Evolutionary conservation across 2,329 filamentous ascomycete species (phyloP).

Genomic region (Penicillium italicum): DNA sequence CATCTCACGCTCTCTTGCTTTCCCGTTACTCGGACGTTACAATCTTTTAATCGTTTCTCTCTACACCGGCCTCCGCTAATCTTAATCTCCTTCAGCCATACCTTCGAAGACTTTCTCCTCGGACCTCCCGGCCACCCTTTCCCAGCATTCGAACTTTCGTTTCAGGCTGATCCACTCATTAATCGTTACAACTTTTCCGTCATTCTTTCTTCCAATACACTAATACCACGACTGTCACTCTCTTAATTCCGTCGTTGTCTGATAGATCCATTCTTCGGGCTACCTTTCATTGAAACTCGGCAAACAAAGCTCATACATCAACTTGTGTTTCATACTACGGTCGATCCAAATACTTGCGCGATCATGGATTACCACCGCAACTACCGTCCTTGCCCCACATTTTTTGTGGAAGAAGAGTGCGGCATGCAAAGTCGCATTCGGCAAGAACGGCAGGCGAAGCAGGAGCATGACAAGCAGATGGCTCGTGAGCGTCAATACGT

Average conservation of each 20-base stretch:
- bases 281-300: slow-evolving; percentile 39
- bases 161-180: slow-evolving; percentile 44
- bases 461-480: slow-evolving; percentile 73
- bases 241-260: slow-evolving; percentile 45
- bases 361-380: slow-evolving; percentile 55
- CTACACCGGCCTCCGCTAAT: slow-evolving; percentile 27
- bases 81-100: slow-evolving; percentile 33
- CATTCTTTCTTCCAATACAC: slow-evolving; percentile 46
- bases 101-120: slow-evolving; percentile 28
- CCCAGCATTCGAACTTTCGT: slow-evolving; percentile 40
- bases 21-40: neutral
- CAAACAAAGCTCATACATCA: slow-evolving; percentile 16
- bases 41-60: slow-evolving; percentile 12
- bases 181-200: slow-evolving; percentile 55
- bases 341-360: slow-evolving; percentile 26
- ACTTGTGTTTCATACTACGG: neutral
- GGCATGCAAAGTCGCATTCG: slow-evolving; percentile 53
- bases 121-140: slow-evolving; percentile 25
- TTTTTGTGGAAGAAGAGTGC: slow-evolving; percentile 62
- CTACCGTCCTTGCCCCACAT: slow-evolving; percentile 65
- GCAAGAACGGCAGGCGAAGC: slow-evolving; percentile 49
- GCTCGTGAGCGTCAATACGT: slow-evolving; percentile 80
- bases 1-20: slow-evolving; percentile 4
- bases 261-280: slow-evolving; percentile 40
- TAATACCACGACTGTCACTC: slow-evolving; percentile 51